Conservation (phyloP, 1,139 yeast species). For the Protomyces inouyei region DNA sequence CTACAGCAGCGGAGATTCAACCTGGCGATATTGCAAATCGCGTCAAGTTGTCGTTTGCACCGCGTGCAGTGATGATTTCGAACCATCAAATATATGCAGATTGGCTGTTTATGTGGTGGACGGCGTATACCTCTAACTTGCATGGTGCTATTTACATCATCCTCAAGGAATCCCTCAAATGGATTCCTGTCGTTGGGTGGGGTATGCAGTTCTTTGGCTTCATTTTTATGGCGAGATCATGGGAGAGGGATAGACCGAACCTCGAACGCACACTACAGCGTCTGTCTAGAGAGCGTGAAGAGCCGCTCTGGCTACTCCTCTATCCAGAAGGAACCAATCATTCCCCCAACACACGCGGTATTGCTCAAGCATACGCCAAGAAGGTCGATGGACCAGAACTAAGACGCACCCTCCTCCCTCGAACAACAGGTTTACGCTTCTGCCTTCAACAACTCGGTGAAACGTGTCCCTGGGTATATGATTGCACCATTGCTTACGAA, state of each 20-base stretch:
- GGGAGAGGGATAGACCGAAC: slow-evolving; percentile 67
- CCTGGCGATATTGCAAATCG: slow-evolving; percentile 33
- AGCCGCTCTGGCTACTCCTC: slow-evolving; percentile 53
- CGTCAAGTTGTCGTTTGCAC: slow-evolving; percentile 38
- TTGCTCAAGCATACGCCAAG: slow-evolving; percentile 55
- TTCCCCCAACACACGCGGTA: slow-evolving; percentile 57
- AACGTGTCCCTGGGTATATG: slow-evolving; percentile 68
- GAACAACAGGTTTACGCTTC: slow-evolving; percentile 71
- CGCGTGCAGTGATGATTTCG: slow-evolving; percentile 59
- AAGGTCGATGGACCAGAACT: slow-evolving; percentile 47
- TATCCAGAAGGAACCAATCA: slow-evolving; percentile 96
- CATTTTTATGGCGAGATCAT: slow-evolving; percentile 48
- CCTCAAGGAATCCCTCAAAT: slow-evolving; percentile 69
- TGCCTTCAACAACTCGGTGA: slow-evolving; percentile 55
- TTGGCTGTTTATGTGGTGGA: slow-evolving; percentile 92
- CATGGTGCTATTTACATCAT: slow-evolving; percentile 66
- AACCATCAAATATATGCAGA: slow-evolving; percentile 83
- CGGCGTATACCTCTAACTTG: slow-evolving; percentile 61
- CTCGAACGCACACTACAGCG: slow-evolving; percentile 47
- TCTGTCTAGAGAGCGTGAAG: slow-evolving; percentile 31
- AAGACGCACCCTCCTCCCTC: slow-evolving; percentile 68
- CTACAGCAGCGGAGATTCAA: slow-evolving; percentile 36
- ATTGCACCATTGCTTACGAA: slow-evolving; percentile 75
- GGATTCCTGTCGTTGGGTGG: slow-evolving; percentile 72
- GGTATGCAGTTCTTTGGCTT: slow-evolving; percentile 82